These are phyloP conservation scores for Fusarium sp. DNA, from an alignment of 2,329 filamentous ascomycete species.

Conservation along the genomic window DNA sequence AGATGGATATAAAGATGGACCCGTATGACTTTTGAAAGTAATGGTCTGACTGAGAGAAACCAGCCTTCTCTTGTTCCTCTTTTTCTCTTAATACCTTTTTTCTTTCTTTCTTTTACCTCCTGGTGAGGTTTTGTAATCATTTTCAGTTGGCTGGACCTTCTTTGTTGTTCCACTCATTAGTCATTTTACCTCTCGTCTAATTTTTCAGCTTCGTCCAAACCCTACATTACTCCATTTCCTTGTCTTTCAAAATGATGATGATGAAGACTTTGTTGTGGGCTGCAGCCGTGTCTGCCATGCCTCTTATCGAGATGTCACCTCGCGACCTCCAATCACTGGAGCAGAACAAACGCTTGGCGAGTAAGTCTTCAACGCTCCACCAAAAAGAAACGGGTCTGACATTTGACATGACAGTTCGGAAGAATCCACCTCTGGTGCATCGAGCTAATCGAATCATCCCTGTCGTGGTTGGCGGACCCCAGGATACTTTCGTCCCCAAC, in stretches of 20 bases:
- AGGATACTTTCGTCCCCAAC: conserved; percentile 56
- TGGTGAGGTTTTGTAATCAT: conserved; percentile 12
- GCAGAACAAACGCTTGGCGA: conserved; percentile 6
- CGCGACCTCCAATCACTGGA: not conserved
- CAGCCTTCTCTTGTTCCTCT: not conserved
- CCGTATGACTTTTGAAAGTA: not conserved
- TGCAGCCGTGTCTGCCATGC: conserved; percentile 15
- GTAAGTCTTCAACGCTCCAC: not conserved
- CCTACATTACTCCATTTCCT: not conserved
- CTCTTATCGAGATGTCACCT: conserved; percentile 29
- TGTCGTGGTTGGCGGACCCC: conserved; percentile 54
- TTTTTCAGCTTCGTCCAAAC: not conserved
- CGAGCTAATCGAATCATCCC: conserved; percentile 46
- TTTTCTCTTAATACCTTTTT: not conserved
- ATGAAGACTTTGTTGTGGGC: conserved; percentile 1
- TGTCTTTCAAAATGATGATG: conserved; percentile 5
- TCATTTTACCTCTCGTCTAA: not conserved
- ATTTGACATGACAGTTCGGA: conserved; percentile 21
- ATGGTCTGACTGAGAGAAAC: conserved; percentile 7
- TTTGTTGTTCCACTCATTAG: not conserved
- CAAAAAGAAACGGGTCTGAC: not conserved
- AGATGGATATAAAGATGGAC: conserved; percentile 14
- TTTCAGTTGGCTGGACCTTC: conserved; percentile 9
- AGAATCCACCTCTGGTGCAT: conserved; percentile 43
- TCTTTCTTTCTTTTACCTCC: conserved; percentile 13